A percentile compares a stretch with the other conserved stretches of the same genome.
Evolutionary conservation across 2,329 filamentous ascomycete species (phyloP).

Genomic region (Neurospora crassa): DNA sequence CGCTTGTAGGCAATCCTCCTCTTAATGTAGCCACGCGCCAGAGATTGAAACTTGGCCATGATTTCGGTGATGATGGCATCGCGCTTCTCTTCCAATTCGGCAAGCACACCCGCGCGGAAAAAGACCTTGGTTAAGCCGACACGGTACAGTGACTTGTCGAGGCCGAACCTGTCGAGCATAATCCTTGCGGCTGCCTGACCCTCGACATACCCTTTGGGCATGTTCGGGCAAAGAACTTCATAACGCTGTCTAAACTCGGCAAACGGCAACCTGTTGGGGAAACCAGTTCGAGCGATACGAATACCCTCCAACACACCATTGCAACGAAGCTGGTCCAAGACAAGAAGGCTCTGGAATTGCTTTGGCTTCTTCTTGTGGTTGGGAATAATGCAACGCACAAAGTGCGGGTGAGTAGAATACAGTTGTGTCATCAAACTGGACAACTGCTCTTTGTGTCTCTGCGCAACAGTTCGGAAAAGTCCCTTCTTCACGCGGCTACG

Average conservation of each 20-base stretch:
- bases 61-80: slow-evolving; percentile 90
- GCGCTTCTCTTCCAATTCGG: slow-evolving; percentile 91
- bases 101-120: slow-evolving; percentile 90
- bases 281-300: slow-evolving; percentile 90
- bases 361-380: slow-evolving; percentile 98
- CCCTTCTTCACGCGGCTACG: slow-evolving; percentile 89
- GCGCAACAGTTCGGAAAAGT: slow-evolving; percentile 90
- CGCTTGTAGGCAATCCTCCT: slow-evolving; percentile 84
- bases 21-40: slow-evolving; percentile 83
- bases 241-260: slow-evolving; percentile 92
- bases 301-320: slow-evolving; percentile 99
- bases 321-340: slow-evolving; percentile 92
- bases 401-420: slow-evolving; percentile 94
- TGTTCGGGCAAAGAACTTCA: slow-evolving; percentile 80
- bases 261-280: slow-evolving; percentile 87
- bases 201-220: slow-evolving; percentile 86
- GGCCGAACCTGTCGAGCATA: slow-evolving; percentile 79
- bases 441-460: slow-evolving; percentile 96
- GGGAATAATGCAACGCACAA: slow-evolving; percentile 93
- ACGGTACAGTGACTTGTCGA: slow-evolving; percentile 81
- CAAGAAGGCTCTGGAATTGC: slow-evolving; percentile 82
- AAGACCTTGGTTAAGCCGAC: slow-evolving; percentile 97
- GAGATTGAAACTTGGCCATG: slow-evolving; percentile 85
- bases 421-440: slow-evolving; percentile 91
- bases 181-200: slow-evolving; percentile 76